phyloP scores from a whole-genome alignment of 1,284 basidiomycete species.

The Cryptococcus depauperatus region DNA sequence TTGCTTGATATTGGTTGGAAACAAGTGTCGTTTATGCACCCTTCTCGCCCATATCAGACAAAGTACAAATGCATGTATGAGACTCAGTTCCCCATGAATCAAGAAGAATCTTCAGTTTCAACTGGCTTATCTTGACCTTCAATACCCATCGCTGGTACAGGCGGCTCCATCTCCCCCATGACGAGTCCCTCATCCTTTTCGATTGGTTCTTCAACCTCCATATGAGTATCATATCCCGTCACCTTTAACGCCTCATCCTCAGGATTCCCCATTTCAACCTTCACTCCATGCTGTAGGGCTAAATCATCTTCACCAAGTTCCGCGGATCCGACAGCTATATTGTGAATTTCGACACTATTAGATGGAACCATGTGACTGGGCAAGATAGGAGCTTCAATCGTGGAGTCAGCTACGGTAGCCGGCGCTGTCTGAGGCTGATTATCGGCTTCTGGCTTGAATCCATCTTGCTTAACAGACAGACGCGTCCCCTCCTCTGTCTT shows the following conservation, averaged over 20 bases:
- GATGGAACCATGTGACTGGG: constrained; percentile 15
- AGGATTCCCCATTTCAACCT: constrained; percentile 11
- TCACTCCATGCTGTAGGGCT: constrained; percentile 12
- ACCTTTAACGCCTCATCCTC: constrained; percentile 4
- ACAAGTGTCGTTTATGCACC: too few relatives aligned
- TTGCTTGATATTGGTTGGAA: too few relatives aligned
- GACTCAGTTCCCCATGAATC: not conserved
- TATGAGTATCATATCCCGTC: constrained; percentile 9
- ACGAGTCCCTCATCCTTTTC: constrained; percentile 25
- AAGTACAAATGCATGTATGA: too few relatives aligned
- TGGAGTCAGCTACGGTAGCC: constrained; percentile 4
- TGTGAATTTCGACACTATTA: constrained; percentile 28
- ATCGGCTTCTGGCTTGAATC: too few relatives aligned
- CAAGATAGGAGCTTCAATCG: constrained; percentile 9
- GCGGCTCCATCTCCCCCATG: constrained; percentile 28
- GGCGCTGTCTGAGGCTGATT: too few relatives aligned
- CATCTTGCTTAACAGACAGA: too few relatives aligned
- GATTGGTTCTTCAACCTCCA: constrained; percentile 15
- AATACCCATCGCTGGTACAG: constrained; percentile 17
- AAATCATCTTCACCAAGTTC: constrained; percentile 21
- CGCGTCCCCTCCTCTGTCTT: too few relatives aligned
- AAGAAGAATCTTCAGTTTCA: constrained; percentile 7
- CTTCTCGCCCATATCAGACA: too few relatives aligned
- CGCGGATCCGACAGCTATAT: constrained; percentile 15
- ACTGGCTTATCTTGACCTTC: constrained; percentile 15